phyloP scores from a whole-genome alignment of 208 protist species.

The Trypanosoma rangeli region DNA sequence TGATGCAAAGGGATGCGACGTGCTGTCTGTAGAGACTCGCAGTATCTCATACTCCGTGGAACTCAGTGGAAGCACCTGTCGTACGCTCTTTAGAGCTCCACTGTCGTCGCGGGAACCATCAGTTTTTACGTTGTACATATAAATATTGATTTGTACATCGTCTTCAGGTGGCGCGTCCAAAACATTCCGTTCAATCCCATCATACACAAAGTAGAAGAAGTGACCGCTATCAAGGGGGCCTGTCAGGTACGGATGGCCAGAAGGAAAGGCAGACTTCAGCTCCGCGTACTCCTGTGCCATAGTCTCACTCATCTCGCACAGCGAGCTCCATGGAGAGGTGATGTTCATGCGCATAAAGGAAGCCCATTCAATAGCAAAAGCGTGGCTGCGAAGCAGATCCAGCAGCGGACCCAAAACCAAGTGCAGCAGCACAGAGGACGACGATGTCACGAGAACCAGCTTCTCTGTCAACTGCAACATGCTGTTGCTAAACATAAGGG shows the following conservation, averaged over 20 bases:
- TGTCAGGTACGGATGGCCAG: conserved; percentile 73
- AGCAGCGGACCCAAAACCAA: conserved; percentile 46
- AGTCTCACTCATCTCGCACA: conserved; percentile 68
- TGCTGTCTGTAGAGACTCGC: conserved; percentile 40
- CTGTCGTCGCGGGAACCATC: conserved; percentile 18
- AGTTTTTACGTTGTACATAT: conserved; percentile 60
- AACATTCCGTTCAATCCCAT: conserved; percentile 44
- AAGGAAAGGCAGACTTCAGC: conserved; percentile 75
- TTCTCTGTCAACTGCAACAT: conserved; percentile 46
- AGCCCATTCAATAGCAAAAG: conserved; percentile 68
- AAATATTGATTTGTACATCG: conserved; percentile 77
- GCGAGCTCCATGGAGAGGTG: conserved; percentile 58
- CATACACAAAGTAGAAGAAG: conserved; percentile 88
- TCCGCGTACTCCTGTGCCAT: conserved; percentile 90
- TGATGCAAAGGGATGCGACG: conserved; percentile 37
- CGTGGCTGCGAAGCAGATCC: conserved; percentile 31
- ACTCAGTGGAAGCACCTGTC: conserved; percentile 35
- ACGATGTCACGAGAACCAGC: conserved; percentile 52
- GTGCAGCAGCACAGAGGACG: conserved; percentile 70
- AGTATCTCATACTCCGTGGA: conserved; percentile 66
- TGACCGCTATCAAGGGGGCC: conserved; percentile 87
- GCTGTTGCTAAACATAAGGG: conserved; percentile 50
- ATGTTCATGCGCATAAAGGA: conserved; percentile 85
- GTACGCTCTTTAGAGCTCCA: conserved; percentile 21
- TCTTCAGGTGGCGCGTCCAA: conserved; percentile 28